Conservation (phyloP, 371 early-diverging fungal genomes). For the Mortierella sp. region DNA sequence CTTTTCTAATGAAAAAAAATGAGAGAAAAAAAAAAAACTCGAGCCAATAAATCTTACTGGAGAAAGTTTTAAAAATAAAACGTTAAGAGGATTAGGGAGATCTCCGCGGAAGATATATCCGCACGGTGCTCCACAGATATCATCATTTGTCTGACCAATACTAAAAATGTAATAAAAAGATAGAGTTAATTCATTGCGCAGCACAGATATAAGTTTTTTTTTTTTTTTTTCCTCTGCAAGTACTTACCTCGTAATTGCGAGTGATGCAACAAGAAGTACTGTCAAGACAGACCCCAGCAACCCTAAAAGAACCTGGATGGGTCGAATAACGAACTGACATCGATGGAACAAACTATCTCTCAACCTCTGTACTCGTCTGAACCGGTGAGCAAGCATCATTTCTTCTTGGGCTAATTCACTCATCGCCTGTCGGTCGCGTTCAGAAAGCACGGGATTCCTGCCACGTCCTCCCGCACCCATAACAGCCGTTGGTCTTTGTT, state of each 20-base stretch:
- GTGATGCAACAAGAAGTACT: conserved; percentile 21
- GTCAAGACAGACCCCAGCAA: conserved; percentile 15
- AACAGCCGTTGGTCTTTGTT: conserved; percentile 12
- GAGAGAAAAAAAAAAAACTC: neutral
- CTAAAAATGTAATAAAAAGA: conserved; percentile 26
- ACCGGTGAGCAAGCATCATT: conserved; percentile 16
- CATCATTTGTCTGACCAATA: conserved; percentile 63
- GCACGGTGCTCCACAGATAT: conserved; percentile 73
- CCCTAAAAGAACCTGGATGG: conserved; percentile 28
- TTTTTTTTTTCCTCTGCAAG: neutral
- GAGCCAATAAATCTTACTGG: conserved; percentile 52
- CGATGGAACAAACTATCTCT: conserved; percentile 30
- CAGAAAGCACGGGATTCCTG: conserved; percentile 29
- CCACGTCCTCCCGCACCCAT: conserved; percentile 8
- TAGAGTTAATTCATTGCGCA: neutral
- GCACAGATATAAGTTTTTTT: neutral
- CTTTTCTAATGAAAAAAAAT: no score
- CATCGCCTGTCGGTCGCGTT: conserved; percentile 59
- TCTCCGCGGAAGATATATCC: conserved; percentile 70
- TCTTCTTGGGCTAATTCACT: conserved; percentile 64
- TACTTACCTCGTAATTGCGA: conserved; percentile 25
- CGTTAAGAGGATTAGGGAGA: conserved; percentile 71
- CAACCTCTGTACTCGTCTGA: conserved; percentile 11
- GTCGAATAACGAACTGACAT: conserved; percentile 27
- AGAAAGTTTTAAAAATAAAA: conserved; percentile 64